Evolutionary conservation across 129 eudicot species (phyloP).

Genomic region (Dittrichia graveolens): DNA sequence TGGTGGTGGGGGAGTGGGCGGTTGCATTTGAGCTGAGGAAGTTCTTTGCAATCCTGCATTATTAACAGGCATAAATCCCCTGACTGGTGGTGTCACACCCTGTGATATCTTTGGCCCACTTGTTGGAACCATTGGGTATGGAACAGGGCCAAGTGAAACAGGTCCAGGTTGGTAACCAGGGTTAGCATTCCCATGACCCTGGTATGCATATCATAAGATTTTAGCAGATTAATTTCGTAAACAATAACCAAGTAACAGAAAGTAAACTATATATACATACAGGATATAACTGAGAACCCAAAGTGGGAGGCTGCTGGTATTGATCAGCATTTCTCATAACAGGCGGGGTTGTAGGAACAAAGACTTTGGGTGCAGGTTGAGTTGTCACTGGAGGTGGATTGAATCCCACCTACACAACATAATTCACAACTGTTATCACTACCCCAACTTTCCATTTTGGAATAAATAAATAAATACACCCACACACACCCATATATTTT

Average conservation of each 20-base stretch:
- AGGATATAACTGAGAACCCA: constrained; percentile 70
- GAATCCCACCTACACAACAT: constrained; percentile 49
- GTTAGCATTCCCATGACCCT: constrained; percentile 57
- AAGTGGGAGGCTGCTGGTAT: constrained; percentile 70
- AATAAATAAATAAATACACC: too few species aligned
- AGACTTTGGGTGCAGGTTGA: constrained; percentile 72
- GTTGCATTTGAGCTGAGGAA: constrained; percentile 57
- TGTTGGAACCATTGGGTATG: constrained; percentile 54
- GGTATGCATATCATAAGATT: background rate
- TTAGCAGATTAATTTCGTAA: constrained; percentile 18
- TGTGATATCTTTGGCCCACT: constrained; percentile 62
- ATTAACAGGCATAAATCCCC: constrained; percentile 68
- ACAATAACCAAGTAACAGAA: background rate
- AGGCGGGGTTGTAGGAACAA: constrained; percentile 75
- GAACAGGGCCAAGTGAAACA: constrained; percentile 51
- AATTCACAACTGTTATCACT: background rate
- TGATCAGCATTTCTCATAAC: constrained; percentile 64
- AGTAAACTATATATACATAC: constrained; percentile 38
- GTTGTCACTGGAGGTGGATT: constrained; percentile 58
- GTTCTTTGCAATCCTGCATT: constrained; percentile 70
- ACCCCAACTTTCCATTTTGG: background rate
- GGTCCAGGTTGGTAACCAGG: constrained; percentile 64
- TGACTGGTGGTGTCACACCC: constrained; percentile 49
- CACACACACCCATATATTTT: too few species aligned
- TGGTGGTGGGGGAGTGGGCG: constrained; percentile 60